Percentiles rank a stretch among this genome's conserved stretches.
Conservation (phyloP, 768 basidiomycete genomes). For the Lepiota venenata region DNA sequence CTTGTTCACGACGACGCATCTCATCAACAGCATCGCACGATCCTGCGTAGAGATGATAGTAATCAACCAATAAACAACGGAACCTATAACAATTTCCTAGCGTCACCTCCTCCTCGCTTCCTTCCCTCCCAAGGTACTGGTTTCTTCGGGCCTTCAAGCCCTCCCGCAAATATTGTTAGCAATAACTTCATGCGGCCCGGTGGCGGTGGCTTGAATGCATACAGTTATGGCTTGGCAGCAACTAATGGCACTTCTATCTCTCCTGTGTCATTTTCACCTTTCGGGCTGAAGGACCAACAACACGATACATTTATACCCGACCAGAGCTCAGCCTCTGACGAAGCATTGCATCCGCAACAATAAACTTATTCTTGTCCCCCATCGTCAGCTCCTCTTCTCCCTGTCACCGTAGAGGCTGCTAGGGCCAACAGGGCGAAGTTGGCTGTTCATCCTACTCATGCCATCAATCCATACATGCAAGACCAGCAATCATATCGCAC, state of each 20-base stretch:
- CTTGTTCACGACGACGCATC: slow-evolving; percentile 12
- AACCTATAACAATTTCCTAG: slow-evolving; percentile 30
- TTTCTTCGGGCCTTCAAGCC: slow-evolving; percentile 19
- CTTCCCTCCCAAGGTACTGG: slow-evolving; percentile 24
- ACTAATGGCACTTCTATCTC: slow-evolving; percentile 17
- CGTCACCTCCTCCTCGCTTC: slow-evolving; percentile 45
- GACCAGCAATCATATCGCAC: slow-evolving; percentile 16
- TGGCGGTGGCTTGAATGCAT: slow-evolving; percentile 20
- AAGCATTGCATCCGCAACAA: slow-evolving; percentile 29
- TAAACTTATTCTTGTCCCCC: slow-evolving; percentile 27
- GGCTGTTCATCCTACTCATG: slow-evolving; percentile 15
- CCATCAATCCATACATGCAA: slow-evolving; percentile 19
- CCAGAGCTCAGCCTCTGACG: slow-evolving; percentile 26
- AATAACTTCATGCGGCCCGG: slow-evolving; percentile 34
- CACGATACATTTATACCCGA: slow-evolving; percentile 35
- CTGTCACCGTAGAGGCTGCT: slow-evolving; percentile 42
- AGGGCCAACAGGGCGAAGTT: slow-evolving; percentile 34
- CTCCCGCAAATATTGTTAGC: slow-evolving; percentile 17
- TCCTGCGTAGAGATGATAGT: slow-evolving; percentile 15
- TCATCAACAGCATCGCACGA: slow-evolving; percentile 17
- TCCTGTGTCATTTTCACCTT: slow-evolving; percentile 33
- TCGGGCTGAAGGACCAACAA: slow-evolving; percentile 29
- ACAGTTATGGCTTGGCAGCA: slow-evolving; percentile 24
- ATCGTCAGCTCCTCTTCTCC: slow-evolving; percentile 21
- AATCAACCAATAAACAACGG: slow-evolving; percentile 7